These are phyloP conservation scores for Candida qinlingensis DNA, from an alignment of 805 yeast species.

Conservation along the genomic window DNA sequence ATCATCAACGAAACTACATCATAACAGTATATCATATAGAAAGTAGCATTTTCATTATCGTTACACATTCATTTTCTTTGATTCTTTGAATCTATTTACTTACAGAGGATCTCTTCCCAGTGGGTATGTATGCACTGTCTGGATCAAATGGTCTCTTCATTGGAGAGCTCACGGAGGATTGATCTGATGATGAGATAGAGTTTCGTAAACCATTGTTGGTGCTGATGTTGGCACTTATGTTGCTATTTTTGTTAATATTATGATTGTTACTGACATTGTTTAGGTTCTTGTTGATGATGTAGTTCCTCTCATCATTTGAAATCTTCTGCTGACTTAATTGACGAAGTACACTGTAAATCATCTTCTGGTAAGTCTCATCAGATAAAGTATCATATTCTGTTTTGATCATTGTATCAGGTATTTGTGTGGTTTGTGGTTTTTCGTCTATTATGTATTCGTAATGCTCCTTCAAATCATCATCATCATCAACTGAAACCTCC, in stretches of 20 bases:
- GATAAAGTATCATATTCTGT: constrained; percentile 28
- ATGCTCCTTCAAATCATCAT: constrained; percentile 1
- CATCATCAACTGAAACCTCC: constrained; percentile 11
- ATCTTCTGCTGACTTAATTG: not conserved
- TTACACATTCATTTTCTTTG: not conserved
- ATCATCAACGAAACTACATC: not conserved
- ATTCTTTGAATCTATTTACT: not conserved
- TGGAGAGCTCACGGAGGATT: constrained; percentile 6
- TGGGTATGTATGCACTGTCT: constrained; percentile 6
- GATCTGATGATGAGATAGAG: not conserved
- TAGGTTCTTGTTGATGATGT: not conserved
- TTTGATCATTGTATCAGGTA: constrained; percentile 9
- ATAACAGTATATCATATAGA: not conserved
- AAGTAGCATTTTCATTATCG: not conserved
- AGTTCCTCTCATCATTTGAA: too few species aligned
- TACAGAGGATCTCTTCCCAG: constrained; percentile 3
- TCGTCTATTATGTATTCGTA: constrained; percentile 9
- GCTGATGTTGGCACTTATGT: not conserved
- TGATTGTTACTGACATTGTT: not conserved
- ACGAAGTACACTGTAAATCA: not conserved
- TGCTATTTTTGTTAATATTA: not conserved
- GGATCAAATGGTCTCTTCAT: constrained; percentile 13
- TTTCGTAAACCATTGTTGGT: not conserved
- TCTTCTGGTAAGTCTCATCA: constrained; percentile 5
- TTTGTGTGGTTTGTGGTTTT: not conserved